These are phyloP conservation scores for Gentiana straminea DNA, from an alignment of 257 asterid genomes.

Conservation along the genomic window DNA sequence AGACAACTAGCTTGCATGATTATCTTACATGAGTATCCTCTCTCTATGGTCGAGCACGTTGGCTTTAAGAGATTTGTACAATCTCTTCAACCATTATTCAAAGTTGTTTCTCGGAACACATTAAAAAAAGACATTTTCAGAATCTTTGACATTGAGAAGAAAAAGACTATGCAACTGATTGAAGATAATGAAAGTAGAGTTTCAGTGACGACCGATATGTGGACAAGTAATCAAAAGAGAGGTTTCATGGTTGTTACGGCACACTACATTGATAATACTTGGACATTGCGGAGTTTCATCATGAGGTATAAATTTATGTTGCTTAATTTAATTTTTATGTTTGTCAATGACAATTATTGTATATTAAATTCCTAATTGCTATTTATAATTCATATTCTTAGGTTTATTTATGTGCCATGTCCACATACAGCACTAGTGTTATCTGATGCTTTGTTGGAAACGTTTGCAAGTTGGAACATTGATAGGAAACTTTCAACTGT, in stretches of 20 bases:
- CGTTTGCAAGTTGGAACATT: neutral
- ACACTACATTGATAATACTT: conserved; percentile 4
- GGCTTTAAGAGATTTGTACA: too few relatives aligned
- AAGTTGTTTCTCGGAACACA: neutral
- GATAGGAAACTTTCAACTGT: neutral
- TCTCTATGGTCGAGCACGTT: too few relatives aligned
- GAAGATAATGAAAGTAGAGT: neutral
- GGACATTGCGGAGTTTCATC: neutral
- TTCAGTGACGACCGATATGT: conserved; percentile 3
- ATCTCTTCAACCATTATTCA: too few relatives aligned
- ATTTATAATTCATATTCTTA: neutral
- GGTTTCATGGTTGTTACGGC: conserved; percentile 3
- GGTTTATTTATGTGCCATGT: conserved; percentile 5
- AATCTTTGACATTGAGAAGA: neutral
- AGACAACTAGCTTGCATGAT: too few relatives aligned
- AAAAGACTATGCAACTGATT: neutral
- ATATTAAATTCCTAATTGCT: neutral
- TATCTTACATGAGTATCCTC: too few relatives aligned
- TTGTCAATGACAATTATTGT: neutral
- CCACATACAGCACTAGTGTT: neutral
- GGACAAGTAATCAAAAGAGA: neutral
- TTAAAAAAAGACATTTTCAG: neutral
- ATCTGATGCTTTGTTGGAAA: neutral
- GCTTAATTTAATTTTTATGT: neutral
- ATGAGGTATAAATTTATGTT: neutral